phyloP scores from a whole-genome alignment of 768 basidiomycete species.

The Russula virescens region DNA sequence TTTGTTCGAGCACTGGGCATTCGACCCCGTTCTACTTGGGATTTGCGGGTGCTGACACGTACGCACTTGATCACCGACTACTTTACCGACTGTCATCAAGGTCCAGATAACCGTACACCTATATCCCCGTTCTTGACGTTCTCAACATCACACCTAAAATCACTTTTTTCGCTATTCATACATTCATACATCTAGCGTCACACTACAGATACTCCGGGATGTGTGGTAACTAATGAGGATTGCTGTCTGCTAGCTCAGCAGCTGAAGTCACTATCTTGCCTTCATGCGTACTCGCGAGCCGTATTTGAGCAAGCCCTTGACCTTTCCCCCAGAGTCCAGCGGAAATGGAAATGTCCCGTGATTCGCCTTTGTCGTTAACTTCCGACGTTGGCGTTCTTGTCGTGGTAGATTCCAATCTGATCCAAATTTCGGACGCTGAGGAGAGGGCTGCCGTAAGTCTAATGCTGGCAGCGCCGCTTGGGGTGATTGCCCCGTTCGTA shows the following conservation, averaged over 20 bases:
- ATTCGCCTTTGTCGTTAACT: not conserved
- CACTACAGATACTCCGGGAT: not conserved
- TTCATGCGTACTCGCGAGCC: conserved; percentile 14
- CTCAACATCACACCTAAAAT: not conserved
- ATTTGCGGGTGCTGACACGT: not conserved
- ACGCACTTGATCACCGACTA: not conserved
- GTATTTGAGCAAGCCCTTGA: conserved; percentile 2
- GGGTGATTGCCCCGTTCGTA: not conserved
- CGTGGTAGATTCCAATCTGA: conserved; percentile 17
- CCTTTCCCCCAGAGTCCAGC: conserved; percentile 9
- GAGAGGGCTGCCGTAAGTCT: not conserved
- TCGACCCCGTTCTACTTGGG: not conserved
- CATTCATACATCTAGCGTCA: not conserved
- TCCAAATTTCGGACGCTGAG: conserved; percentile 10
- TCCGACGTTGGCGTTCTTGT: not conserved
- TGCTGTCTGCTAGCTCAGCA: not conserved
- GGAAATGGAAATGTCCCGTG: conserved; percentile 1
- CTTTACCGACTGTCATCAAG: not conserved
- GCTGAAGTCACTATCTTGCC: not conserved
- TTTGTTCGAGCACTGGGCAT: not conserved
- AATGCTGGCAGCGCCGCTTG: not conserved
- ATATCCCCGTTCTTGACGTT: not conserved
- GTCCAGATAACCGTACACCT: not conserved
- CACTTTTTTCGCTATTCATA: not conserved
- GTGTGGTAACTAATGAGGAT: not conserved